Evolutionary conservation across 2,329 filamentous ascomycete species (phyloP), one percentile per base, ranked within the genome.

Genomic region (Aspergillus terreus): DNA sequence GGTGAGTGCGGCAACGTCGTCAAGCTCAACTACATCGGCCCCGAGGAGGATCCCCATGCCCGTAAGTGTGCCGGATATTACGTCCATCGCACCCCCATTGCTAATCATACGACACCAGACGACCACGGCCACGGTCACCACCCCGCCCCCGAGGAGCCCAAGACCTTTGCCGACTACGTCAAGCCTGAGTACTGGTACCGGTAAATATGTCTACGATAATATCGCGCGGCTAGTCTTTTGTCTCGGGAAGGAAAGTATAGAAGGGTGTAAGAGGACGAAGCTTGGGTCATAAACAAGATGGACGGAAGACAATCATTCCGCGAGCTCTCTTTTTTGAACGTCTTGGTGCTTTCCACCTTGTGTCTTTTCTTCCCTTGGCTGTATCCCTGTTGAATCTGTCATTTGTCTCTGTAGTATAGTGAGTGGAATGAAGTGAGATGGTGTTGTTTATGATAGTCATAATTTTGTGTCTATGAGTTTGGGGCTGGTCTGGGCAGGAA

Each of bases 1-100:
- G 85, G 85, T 69, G 94, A 99, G 82, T 99, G 94, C 78, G 94
- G 94, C 63, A 90, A 85, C 73, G 90, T 94, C 63, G 92, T 95
- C 82, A 95, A 96, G 86, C 94, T 97, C 89, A 87, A 96, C 72
- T 99, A 96, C 76, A 78, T 96, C 61, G 94, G 94, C 56, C 85
- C 91, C 47, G 73, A 85, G 70, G 88, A 94, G 61, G 86, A 92
- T 71, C 76, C 79, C 54, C 78, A 82, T 66, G 83, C 83, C 70
- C 80, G 71, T 74, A 67, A 63, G 72, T 69, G 45, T 4, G 15
- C 5, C 36, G 17, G 44, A 44, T 47, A 43, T 25, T 10, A 25
- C 15, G n/a, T 23, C 10, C 40, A 23, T 44, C 36, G 25, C 32
- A 48, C 12, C 21, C 2, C 21, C 35, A 25, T 35, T 23, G 30